A percentile compares a stretch with the other conserved stretches of the same genome.
Evolutionary conservation across 2,329 filamentous ascomycete genomes (phyloP).

Genomic region (Ceratocystis harringtonii): DNA sequence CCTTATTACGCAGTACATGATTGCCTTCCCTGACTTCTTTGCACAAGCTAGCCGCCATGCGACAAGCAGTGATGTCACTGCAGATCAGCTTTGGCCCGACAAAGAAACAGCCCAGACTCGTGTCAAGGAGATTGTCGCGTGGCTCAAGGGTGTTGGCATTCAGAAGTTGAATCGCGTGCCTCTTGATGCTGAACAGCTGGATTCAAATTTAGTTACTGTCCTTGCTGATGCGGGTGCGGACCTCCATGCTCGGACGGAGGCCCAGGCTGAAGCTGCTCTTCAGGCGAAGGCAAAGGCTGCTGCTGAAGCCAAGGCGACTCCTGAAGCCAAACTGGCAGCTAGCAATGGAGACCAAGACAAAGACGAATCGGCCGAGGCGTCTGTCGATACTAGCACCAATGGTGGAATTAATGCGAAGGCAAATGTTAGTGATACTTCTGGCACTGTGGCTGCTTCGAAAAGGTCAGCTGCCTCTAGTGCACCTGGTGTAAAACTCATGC

Average conservation of each 20-base stretch:
- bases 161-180: constrained; percentile 93
- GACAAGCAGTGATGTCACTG: constrained; percentile 66
- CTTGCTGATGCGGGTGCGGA: constrained; percentile 54
- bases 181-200: constrained; percentile 87
- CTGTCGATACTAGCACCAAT: neutral
- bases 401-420: neutral
- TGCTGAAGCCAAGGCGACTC: neutral
- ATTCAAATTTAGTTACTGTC: constrained; percentile 71
- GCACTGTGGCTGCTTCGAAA: constrained; percentile 26
- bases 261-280: neutral
- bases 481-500: constrained; percentile 31
- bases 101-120: constrained; percentile 56
- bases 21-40: constrained; percentile 88
- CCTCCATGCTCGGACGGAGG: constrained; percentile 30
- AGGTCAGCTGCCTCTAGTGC: neutral
- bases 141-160: constrained; percentile 82
- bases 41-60: constrained; percentile 74
- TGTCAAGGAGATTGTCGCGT: constrained; percentile 85
- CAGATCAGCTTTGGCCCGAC: constrained; percentile 72
- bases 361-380: neutral
- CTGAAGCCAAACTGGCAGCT: neutral
- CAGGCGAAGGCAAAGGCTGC: neutral
- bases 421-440: neutral
- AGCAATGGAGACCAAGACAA: neutral
- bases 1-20: constrained; percentile 78